These are phyloP conservation scores for Paramecium tetraurelia DNA, from an alignment of 73 alveolate species.

Conservation along the genomic window DNA sequence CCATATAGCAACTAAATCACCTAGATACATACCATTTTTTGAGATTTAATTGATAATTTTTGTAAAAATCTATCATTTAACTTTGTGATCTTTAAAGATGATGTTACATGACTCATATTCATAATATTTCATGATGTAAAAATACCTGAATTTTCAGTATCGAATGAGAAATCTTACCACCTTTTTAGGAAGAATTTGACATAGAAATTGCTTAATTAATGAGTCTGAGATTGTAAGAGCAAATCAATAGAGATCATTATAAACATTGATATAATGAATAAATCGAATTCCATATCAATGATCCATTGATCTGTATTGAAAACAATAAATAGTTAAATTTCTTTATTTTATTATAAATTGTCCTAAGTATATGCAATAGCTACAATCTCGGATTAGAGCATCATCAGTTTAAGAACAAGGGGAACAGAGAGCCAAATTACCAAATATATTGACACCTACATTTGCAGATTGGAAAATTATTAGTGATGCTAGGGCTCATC, in stretches of 20 bases:
- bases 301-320: neutral
- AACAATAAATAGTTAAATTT: neutral
- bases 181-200: neutral
- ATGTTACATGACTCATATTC: neutral
- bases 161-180: neutral
- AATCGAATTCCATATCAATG: neutral
- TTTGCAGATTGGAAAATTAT: constrained; percentile 51
- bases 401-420: constrained; percentile 26
- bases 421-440: neutral
- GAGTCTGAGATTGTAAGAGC: neutral
- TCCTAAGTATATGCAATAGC: neutral
- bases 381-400: neutral
- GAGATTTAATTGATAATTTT: neutral
- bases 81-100: neutral
- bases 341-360: neutral
- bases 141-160: neutral
- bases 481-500: constrained; percentile 2
- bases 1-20: no score
- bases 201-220: neutral
- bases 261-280: neutral
- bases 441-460: constrained; percentile 21
- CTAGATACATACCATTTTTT: no score
- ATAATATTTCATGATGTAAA: no score
- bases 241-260: neutral
- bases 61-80: neutral